phyloP scores from a whole-genome alignment of 495 filamentous ascomycete genomes.

The Amorphotheca resinae region DNA sequence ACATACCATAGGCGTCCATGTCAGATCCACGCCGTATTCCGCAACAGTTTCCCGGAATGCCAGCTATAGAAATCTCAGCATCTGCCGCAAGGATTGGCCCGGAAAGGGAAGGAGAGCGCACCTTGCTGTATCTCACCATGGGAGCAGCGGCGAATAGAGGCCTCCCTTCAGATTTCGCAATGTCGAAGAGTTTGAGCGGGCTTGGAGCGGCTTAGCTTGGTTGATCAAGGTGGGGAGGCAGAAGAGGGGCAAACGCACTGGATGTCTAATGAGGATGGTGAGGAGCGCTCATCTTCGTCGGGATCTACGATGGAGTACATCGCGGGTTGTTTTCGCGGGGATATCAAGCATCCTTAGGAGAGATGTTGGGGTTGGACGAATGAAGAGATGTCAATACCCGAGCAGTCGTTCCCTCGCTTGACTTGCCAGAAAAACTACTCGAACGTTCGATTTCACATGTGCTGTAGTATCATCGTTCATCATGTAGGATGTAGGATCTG shows the following conservation, averaged over 20 bases:
- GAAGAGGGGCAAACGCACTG: constrained; percentile 1
- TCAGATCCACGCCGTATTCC: constrained; percentile 47
- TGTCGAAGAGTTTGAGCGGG: constrained; percentile 45
- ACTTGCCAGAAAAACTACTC: too few species aligned
- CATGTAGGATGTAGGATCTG: too few species aligned
- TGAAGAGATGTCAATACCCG: too few species aligned
- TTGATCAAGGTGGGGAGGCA: not conserved
- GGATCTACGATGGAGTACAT: constrained; percentile 1
- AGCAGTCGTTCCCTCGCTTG: too few species aligned
- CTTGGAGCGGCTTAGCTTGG: constrained; percentile 20
- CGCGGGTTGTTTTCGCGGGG: not conserved
- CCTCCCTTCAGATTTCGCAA: constrained; percentile 36
- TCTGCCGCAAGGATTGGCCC: constrained; percentile 4
- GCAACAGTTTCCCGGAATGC: constrained; percentile 51
- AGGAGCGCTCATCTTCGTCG: not conserved
- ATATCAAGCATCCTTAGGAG: constrained; percentile 1
- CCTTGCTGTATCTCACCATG: constrained; percentile 59
- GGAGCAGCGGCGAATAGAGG: constrained; percentile 47
- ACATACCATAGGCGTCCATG: constrained; percentile 53
- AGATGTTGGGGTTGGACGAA: too few species aligned
- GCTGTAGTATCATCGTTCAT: too few species aligned
- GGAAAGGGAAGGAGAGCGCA: not conserved
- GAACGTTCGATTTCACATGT: too few species aligned
- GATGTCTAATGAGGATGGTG: constrained; percentile 8
- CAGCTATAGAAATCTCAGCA: constrained; percentile 28